Conservation (phyloP, 2,329 filamentous ascomycete genomes). For the Lanzia echinophila region DNA sequence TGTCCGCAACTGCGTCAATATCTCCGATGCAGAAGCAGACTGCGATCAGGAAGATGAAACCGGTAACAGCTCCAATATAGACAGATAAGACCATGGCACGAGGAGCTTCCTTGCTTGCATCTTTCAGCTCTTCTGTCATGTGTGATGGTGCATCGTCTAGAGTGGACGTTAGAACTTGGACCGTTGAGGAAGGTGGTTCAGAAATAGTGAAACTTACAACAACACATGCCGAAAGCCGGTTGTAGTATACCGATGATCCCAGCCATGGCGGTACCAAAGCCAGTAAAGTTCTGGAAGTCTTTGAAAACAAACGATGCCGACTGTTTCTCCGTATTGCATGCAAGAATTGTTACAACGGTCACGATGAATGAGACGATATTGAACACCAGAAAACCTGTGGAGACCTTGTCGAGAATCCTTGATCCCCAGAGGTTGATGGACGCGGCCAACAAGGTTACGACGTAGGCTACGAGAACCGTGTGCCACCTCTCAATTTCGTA, state of each 20-base stretch:
- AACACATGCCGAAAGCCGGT: slow-evolving; percentile 48
- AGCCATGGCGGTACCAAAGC: slow-evolving; percentile 43
- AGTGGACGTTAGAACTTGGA: not conserved
- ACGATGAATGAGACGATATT: slow-evolving; percentile 47
- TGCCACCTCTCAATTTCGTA: slow-evolving; percentile 51
- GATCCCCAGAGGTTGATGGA: slow-evolving; percentile 44
- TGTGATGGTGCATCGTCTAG: slow-evolving; percentile 37
- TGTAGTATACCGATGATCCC: slow-evolving; percentile 48
- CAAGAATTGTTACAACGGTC: slow-evolving; percentile 45
- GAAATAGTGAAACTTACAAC: slow-evolving; percentile 26
- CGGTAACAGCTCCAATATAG: slow-evolving; percentile 40
- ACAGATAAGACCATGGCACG: slow-evolving; percentile 42
- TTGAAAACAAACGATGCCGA: slow-evolving; percentile 47
- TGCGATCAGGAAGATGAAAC: slow-evolving; percentile 42
- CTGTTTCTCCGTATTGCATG: slow-evolving; percentile 47
- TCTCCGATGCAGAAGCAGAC: slow-evolving; percentile 47
- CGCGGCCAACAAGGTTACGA: slow-evolving; percentile 39
- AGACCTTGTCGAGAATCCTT: slow-evolving; percentile 44
- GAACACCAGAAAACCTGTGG: slow-evolving; percentile 43
- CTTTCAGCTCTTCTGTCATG: slow-evolving; percentile 50
- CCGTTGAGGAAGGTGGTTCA: not conserved
- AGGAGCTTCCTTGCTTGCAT: slow-evolving; percentile 44
- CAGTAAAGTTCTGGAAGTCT: slow-evolving; percentile 48
- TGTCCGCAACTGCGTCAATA: slow-evolving; percentile 36
- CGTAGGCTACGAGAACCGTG: slow-evolving; percentile 45